phyloP scores from a whole-genome alignment of 148 eudicot species.

The Rhododendron vialii region DNA sequence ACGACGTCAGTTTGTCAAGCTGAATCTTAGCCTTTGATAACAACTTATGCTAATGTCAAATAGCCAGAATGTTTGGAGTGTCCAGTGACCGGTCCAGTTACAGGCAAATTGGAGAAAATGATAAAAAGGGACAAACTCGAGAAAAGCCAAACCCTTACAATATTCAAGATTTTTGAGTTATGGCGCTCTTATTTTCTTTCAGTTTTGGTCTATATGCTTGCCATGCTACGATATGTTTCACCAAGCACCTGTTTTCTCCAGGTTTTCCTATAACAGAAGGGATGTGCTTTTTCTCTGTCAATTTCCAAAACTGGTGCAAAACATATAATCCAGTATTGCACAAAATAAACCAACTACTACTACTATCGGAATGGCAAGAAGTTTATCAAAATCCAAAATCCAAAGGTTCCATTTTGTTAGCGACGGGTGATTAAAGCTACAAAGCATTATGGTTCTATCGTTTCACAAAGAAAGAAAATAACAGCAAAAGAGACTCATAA shows the following conservation, averaged over 20 bases:
- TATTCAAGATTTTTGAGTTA: too few relatives aligned
- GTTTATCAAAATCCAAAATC: not conserved
- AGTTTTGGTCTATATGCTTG: not conserved
- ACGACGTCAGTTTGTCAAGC: not conserved
- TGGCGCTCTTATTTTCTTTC: not conserved
- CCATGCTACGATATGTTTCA: not conserved
- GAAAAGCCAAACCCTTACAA: not conserved
- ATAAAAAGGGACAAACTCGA: not conserved
- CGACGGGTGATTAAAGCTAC: not conserved
- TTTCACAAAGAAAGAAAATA: not conserved
- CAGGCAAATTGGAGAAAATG: not conserved
- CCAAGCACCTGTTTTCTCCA: not conserved
- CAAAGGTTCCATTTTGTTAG: not conserved
- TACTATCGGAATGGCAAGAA: not conserved
- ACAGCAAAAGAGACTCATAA: not conserved
- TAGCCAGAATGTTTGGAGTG: not conserved
- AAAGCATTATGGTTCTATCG: not conserved
- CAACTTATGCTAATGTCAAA: not conserved
- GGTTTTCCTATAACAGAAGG: not conserved
- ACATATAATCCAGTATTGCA: not conserved
- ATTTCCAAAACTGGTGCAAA: not conserved
- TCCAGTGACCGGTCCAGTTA: not conserved
- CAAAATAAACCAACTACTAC: not conserved
- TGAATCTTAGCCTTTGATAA: not conserved
- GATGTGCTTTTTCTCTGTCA: not conserved